phyloP scores from a whole-genome alignment of 177 flowering plant species.

The Vitis hybrid region DNA sequence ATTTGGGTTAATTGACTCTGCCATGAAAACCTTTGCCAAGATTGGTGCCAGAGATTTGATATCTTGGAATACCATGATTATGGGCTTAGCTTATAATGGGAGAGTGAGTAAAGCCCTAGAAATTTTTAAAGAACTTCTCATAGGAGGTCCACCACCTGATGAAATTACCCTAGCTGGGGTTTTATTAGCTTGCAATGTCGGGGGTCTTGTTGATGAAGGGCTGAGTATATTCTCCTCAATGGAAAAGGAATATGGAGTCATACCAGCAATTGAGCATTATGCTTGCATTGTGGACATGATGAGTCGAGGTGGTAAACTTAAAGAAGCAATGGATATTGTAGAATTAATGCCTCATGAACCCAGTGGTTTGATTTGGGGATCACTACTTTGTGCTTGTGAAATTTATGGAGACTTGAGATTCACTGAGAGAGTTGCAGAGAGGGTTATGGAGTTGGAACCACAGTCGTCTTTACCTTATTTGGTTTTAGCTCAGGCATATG shows the following conservation, averaged over 20 bases:
- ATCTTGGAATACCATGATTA: conserved; percentile 52
- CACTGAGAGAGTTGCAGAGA: conserved; percentile 46
- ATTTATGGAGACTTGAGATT: conserved; percentile 36
- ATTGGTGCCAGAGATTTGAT: conserved; percentile 43
- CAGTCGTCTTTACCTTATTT: conserved; percentile 44
- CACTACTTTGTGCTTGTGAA: conserved; percentile 39
- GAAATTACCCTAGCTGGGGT: conserved; percentile 47
- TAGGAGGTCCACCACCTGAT: conserved; percentile 40
- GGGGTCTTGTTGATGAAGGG: conserved; percentile 45
- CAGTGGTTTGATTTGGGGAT: conserved; percentile 32
- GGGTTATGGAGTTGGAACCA: conserved; percentile 43
- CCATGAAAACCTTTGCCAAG: conserved; percentile 20
- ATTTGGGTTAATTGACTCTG: conserved; percentile 33
- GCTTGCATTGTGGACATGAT: conserved; percentile 49
- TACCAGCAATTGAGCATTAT: conserved; percentile 52
- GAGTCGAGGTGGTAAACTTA: conserved; percentile 44
- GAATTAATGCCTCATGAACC: conserved; percentile 42
- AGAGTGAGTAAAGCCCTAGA: conserved; percentile 29
- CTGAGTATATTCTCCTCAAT: conserved; percentile 43
- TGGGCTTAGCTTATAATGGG: conserved; percentile 42
- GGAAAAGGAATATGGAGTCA: conserved; percentile 48
- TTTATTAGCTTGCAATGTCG: conserved; percentile 54
- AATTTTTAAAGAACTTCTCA: conserved; percentile 32
- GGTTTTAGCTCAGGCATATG: conserved; percentile 48
- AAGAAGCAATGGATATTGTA: conserved; percentile 40